Evolutionary conservation across 768 basidiomycete species (phyloP), one percentile per base, ranked within the genome.

Genomic region (Suillus americanus): DNA sequence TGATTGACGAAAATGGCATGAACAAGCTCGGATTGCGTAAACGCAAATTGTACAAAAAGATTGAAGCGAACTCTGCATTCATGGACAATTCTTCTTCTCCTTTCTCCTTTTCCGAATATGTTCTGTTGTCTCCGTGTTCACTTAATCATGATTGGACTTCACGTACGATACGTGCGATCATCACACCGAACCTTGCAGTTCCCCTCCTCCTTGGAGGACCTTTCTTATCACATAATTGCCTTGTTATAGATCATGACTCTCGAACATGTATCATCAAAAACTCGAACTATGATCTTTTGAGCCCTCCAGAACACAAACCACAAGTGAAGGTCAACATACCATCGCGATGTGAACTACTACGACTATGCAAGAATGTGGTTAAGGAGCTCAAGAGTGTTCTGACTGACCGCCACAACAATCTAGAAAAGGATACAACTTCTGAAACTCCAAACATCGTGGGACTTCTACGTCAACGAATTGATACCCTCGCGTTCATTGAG

Each of bases 201-300:
- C 20, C 45, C 0, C 45, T 46, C 20, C 45, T 46, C 20, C 45
- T 46, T 5, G 45, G 45, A 9, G 45, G 45, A 3, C 45, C 45
- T 2, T 46, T 46, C 45, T 40, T 64, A 33, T 60, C n/a, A n/a
- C n/a, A n/a, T n/a, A n/a, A n/a, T n/a, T n/a, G n/a, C n/a, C n/a
- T n/a, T n/a, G n/a, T n/a, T 20, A 64, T 64, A 20, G 64, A 64
- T 51, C 64, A 64, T 23, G 56, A 46, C 1, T 1, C 0, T 1
- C 46, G 50, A 2, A 64, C 59, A 3, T 64, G 64, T 64, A 61
- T 60, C 13, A 12, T 3, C 35, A 64, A 64, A 23, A 9, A 63
- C 8, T 16, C n/a, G 0, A 37, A 56, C n/a, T 71, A 57, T 12
- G 62, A 73, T 16, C 56, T 72, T 0, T 13, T 71, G 1, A 60